Base-by-base conservation (phyloP, 202 grass and related monocot species). In the Panicum hallii region DNA sequence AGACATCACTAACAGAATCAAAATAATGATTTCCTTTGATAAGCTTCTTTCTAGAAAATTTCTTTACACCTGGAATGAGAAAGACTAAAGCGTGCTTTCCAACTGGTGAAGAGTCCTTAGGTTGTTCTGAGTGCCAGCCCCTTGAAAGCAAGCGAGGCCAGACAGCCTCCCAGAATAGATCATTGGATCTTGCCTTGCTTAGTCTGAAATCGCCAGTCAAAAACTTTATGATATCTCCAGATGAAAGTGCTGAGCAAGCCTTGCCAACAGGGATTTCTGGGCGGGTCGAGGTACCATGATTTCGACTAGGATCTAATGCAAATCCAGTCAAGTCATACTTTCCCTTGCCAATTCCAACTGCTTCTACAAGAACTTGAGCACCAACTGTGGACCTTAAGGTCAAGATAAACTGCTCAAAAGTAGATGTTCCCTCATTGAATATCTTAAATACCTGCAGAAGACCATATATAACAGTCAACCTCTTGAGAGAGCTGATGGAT, bases 121-220 rank as follows among this genome's bases (percentile, higher is more conserved):
- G 91, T 62, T 99, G 96, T 79, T 92, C 89, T 7, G 91, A 94
- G 63, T 90, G 93, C 96, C 96, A 99, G 78, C 96, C 96, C 81
- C 88, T 92, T 68, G 93, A 82, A 73, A 99, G 88, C 74, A 99
- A 83, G 40, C 96, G 93, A 80, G 96, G 96, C 96, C 96, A 99
- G 36, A 99, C 91, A 85, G 96, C 96, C 82, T 99, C 96, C 96
- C 96, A 99, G 63, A 99, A 99, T 70, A 99, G 90, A 95, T 99
- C 96, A 88, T 95, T 99, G 61, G 93, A 95, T 80, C 90, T 95
- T 55, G 91, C 91, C 78, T 99, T 99, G 83, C 96, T 94, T 76
- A 99, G 63, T 84, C 96, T 95, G 78, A 95, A 95, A 92, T 91
- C 96, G 63, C 93, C 93, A 46, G 93, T 99, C 77, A 99, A 72